Evolutionary conservation across 1,284 basidiomycete genomes (phyloP).

Genomic region (Boletus holoroseus): DNA sequence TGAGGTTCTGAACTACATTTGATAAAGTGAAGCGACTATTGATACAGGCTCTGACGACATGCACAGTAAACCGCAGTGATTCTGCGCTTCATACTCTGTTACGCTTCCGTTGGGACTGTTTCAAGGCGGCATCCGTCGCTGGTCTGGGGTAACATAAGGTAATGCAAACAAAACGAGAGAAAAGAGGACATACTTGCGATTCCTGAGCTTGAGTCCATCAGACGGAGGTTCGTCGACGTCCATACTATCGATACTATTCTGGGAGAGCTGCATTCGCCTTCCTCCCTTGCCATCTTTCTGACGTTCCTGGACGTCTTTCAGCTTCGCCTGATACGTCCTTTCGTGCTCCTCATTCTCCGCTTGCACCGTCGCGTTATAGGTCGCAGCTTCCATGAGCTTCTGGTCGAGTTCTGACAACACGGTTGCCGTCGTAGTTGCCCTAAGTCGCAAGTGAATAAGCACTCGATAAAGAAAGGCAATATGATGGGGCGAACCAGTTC

Average conservation of each 20-base stretch:
- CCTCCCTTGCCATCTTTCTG: constrained; percentile 48
- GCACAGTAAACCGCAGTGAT: neutral
- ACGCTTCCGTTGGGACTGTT: constrained; percentile 41
- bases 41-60: constrained; percentile 14
- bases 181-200: constrained; percentile 44
- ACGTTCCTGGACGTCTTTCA: constrained; percentile 40
- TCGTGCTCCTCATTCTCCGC: constrained; percentile 37
- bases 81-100: constrained; percentile 35
- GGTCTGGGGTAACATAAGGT: constrained; percentile 19
- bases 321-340: constrained; percentile 26
- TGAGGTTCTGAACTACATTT: neutral
- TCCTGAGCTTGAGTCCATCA: constrained; percentile 41
- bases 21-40: constrained; percentile 2
- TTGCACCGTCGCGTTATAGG: constrained; percentile 27
- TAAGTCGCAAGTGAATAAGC: constrained; percentile 27
- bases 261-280: constrained; percentile 22
- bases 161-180: neutral
- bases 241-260: constrained; percentile 38
- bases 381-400: constrained; percentile 36
- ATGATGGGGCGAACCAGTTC: constrained; percentile 57
- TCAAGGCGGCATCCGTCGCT: constrained; percentile 30
- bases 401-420: constrained; percentile 52
- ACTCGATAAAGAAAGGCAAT: neutral
- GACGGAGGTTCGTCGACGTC: constrained; percentile 44
- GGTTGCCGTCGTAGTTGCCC: constrained; percentile 69